A percentile compares a stretch with the other conserved stretches of the same genome.
phyloP scores from a whole-genome alignment of 495 filamentous ascomycete genomes.

The Penicillium argentinense region DNA sequence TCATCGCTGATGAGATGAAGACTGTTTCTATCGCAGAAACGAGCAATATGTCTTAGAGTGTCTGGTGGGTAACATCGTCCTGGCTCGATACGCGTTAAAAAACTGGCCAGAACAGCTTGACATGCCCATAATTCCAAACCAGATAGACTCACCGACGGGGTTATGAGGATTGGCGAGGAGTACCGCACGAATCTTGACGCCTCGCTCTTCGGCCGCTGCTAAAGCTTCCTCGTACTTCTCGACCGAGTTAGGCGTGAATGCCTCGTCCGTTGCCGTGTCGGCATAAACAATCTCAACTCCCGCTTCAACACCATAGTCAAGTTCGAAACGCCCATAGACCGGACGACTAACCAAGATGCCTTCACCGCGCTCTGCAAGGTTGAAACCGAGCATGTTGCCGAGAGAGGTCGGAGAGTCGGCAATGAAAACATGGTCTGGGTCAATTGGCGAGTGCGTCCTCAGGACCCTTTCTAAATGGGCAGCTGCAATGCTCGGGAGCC shows the following conservation, averaged over 20 bases:
- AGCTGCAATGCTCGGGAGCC: slow-evolving; percentile 32
- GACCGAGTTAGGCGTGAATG: slow-evolving; percentile 27
- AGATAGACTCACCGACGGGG: slow-evolving; percentile 33
- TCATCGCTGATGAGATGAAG: slow-evolving; percentile 64
- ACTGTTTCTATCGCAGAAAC: slow-evolving; percentile 50
- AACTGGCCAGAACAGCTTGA: neutral
- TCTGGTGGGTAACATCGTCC: slow-evolving; percentile 55
- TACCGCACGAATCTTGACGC: slow-evolving; percentile 23
- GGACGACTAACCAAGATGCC: slow-evolving; percentile 45
- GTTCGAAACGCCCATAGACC: slow-evolving; percentile 40
- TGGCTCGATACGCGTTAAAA: neutral
- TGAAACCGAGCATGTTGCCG: slow-evolving; percentile 39
- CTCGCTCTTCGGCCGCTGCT: slow-evolving; percentile 10
- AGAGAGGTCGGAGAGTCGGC: slow-evolving; percentile 37
- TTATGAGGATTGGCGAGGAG: slow-evolving; percentile 45
- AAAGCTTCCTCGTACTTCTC: slow-evolving; percentile 35
- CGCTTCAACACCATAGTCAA: slow-evolving; percentile 37
- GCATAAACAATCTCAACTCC: slow-evolving; percentile 38
- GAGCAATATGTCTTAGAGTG: slow-evolving; percentile 47
- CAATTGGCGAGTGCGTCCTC: slow-evolving; percentile 29
- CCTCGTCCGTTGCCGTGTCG: slow-evolving; percentile 27
- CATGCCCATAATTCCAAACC: neutral
- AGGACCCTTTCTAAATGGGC: slow-evolving; percentile 40
- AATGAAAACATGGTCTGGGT: slow-evolving; percentile 33
- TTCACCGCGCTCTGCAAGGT: slow-evolving; percentile 45